Conservation (phyloP, 2,329 filamentous ascomycete genomes). For the Colletotrichum trifolii region DNA sequence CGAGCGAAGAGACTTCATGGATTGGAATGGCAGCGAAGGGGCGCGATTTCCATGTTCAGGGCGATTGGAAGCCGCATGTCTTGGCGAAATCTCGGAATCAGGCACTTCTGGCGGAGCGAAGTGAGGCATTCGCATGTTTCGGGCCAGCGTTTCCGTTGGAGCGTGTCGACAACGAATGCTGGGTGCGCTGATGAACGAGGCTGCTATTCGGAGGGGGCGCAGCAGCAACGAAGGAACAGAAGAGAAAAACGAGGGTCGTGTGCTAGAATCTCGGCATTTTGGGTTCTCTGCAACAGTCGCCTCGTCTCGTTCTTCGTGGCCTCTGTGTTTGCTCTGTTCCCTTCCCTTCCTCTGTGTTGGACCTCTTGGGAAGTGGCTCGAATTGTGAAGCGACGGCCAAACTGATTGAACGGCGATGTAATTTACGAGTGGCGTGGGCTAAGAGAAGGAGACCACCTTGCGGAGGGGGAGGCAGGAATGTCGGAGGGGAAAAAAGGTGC, state of each 20-base stretch:
- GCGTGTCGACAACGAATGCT: conserved; percentile 5
- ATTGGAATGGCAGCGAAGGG: conserved; percentile 32
- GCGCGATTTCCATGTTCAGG: conserved; percentile 33
- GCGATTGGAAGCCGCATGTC: conserved; percentile 27
- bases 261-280: conserved; percentile 36
- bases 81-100: conserved; percentile 20
- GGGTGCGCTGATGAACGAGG: conserved; percentile 17
- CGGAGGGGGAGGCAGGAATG: conserved; percentile 17
- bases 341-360: neutral
- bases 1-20: conserved; percentile 32
- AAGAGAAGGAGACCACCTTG: neutral
- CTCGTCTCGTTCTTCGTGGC: conserved; percentile 4
- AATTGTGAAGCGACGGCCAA: neutral
- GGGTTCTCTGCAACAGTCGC: conserved; percentile 22
- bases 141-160: conserved; percentile 1
- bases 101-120: conserved; percentile 21
- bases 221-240: conserved; percentile 9
- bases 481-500: neutral
- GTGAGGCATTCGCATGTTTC: conserved; percentile 36
- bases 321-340: neutral
- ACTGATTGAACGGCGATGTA: neutral
- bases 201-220: conserved; percentile 6
- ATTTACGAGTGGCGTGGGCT: conserved; percentile 4
- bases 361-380: neutral
- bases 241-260: conserved; percentile 21